Evolutionary conservation across 208 protist species (phyloP).

Genomic region (Acanthamoeba sp.): DNA sequence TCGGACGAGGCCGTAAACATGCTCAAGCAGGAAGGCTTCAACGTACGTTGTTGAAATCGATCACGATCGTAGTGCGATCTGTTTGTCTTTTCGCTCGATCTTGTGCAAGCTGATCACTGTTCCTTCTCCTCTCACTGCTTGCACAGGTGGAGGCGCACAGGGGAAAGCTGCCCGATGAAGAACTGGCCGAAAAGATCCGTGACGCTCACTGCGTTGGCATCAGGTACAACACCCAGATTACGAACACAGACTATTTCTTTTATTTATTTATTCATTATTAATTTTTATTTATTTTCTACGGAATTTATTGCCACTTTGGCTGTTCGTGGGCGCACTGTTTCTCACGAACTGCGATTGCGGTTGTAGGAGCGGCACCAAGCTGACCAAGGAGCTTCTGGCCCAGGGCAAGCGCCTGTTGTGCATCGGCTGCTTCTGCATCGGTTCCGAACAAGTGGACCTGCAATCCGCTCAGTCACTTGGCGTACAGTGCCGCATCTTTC

Average conservation of each 20-base stretch:
- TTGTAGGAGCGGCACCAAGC: slow-evolving; percentile 92
- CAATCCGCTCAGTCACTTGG: slow-evolving; percentile 89
- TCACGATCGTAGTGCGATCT: not conserved
- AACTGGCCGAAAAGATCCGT: slow-evolving; percentile 92
- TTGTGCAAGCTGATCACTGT: not conserved
- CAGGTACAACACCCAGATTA: not conserved
- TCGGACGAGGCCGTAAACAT: slow-evolving; percentile 90
- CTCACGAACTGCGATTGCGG: too few species aligned
- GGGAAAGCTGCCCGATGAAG: slow-evolving; percentile 87
- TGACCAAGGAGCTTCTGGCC: slow-evolving; percentile 91
- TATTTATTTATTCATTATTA: not conserved
- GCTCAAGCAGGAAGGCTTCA: slow-evolving; percentile 91
- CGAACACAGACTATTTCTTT: not conserved
- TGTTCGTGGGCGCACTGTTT: not conserved
- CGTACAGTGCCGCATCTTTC: not conserved
- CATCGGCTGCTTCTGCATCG: slow-evolving; percentile 97
- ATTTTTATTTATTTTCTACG: not conserved
- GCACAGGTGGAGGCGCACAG: slow-evolving; percentile 89
- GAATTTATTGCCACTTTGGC: not conserved
- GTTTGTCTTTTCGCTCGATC: not conserved
- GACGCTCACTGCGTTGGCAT: slow-evolving; percentile 94
- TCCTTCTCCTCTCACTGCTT: not conserved
- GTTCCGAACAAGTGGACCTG: slow-evolving; percentile 95
- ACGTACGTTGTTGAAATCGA: slow-evolving; percentile 33
- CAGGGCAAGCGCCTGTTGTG: slow-evolving; percentile 91